These are phyloP conservation scores for Coprinopsis sp. DNA, from an alignment of 768 basidiomycete genomes.

Conservation along the genomic window DNA sequence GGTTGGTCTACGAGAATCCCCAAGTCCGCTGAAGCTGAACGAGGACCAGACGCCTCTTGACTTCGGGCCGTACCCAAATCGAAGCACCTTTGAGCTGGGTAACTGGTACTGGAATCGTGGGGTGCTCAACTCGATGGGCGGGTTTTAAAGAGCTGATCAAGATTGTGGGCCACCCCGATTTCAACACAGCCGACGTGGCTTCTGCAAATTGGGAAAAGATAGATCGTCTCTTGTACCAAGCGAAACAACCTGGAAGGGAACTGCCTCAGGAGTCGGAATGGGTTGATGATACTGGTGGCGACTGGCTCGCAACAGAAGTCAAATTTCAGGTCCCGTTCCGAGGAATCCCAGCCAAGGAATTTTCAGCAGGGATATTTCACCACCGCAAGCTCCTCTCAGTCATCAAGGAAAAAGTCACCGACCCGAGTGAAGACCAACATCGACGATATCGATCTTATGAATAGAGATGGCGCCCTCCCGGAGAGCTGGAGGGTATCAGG, in stretches of 20 bases:
- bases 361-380: not conserved
- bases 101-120: no score
- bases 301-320: not conserved
- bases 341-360: not conserved
- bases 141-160: no score
- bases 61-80: no score
- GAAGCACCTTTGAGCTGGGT: no score
- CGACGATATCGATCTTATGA: not conserved
- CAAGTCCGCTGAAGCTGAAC: no score
- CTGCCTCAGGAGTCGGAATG: not conserved
- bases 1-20: no score
- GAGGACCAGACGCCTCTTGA: no score
- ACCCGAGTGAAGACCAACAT: not conserved
- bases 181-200: not conserved
- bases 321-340: not conserved
- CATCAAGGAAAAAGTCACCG: not conserved
- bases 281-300: not conserved
- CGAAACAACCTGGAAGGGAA: no score
- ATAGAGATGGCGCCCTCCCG: not conserved
- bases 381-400: not conserved
- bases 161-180: no score
- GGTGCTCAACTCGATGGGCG: no score
- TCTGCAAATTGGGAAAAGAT: not conserved
- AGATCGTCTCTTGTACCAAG: not conserved
- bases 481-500: not conserved